Conservation (phyloP, 73 alveolate genomes). For the Blepharisma stoltei region DNA sequence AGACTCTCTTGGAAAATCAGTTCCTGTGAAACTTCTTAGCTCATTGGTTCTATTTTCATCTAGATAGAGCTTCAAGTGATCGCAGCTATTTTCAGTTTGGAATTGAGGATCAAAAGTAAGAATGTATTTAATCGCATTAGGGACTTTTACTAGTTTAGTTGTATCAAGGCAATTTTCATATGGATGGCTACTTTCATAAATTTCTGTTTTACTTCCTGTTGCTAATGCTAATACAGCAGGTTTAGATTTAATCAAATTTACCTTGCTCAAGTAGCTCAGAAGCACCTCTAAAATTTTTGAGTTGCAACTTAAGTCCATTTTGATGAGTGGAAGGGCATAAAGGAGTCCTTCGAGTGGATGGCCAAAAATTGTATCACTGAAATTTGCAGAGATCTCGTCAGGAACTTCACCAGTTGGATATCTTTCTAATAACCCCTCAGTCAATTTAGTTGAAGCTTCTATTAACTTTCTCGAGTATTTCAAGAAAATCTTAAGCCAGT, state of each 20-base stretch:
- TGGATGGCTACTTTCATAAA: conserved; percentile 10
- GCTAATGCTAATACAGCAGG: background rate
- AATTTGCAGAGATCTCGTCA: too few species aligned
- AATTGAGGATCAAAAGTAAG: conserved; percentile 23
- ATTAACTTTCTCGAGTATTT: too few species aligned
- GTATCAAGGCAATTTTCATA: background rate
- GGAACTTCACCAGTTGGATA: too few species aligned
- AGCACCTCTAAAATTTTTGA: too few species aligned
- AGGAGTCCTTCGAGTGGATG: too few species aligned
- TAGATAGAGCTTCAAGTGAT: background rate
- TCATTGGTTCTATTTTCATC: background rate
- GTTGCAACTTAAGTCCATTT: too few species aligned
- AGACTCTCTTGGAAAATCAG: background rate
- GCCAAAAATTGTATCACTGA: too few species aligned
- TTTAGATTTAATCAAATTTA: background rate
- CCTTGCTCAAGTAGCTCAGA: too few species aligned
- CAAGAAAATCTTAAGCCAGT: too few species aligned
- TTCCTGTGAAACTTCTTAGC: background rate
- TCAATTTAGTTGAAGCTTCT: too few species aligned
- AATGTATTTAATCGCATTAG: conserved; percentile 3
- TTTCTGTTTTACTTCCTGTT: background rate
- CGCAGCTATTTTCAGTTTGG: conserved; percentile 10
- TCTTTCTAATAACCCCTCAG: too few species aligned
- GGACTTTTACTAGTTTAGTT: background rate
- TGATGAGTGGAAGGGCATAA: too few species aligned